phyloP scores from a whole-genome alignment of 768 basidiomycete genomes.

The Asterophora parasitica region DNA sequence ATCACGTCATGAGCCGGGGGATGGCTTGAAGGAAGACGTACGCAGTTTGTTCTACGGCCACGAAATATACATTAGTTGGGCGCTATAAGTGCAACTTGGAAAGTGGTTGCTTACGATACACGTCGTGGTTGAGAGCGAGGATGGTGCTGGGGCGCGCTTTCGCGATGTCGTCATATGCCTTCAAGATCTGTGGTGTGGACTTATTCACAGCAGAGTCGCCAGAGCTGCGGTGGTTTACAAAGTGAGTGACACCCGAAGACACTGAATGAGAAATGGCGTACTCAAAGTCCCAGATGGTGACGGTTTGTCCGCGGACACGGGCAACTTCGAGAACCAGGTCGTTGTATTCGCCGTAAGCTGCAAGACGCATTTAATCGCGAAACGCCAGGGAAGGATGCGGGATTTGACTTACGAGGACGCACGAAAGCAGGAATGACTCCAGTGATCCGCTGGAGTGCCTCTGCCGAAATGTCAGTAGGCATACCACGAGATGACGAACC shows the following conservation, averaged over 20 bases:
- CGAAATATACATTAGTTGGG: not conserved
- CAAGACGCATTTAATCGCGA: not conserved
- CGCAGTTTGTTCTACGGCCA: conserved; percentile 18
- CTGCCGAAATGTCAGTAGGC: conserved; percentile 12
- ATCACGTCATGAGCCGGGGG: too few relatives aligned
- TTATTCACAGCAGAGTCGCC: conserved; percentile 33
- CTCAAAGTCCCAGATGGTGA: conserved; percentile 27
- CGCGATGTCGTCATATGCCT: conserved; percentile 22
- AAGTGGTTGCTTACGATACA: conserved; percentile 18
- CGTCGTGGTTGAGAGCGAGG: conserved; percentile 36
- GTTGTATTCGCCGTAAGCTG: conserved; percentile 38
- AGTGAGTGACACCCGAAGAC: not conserved
- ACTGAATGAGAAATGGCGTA: not conserved
- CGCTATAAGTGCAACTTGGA: too few relatives aligned
- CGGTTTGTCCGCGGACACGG: conserved; percentile 14
- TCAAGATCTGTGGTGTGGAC: conserved; percentile 22
- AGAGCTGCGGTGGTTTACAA: conserved; percentile 20
- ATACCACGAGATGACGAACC: not conserved
- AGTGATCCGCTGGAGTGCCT: conserved; percentile 32
- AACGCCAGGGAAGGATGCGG: not conserved
- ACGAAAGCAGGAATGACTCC: conserved; percentile 36
- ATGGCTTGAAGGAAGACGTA: conserved; percentile 1
- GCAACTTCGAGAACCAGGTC: conserved; percentile 29
- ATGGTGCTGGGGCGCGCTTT: conserved; percentile 24
- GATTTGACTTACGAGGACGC: conserved; percentile 31